Conservation (phyloP, 2,329 filamentous ascomycete genomes). For the Microsporum canis region DNA sequence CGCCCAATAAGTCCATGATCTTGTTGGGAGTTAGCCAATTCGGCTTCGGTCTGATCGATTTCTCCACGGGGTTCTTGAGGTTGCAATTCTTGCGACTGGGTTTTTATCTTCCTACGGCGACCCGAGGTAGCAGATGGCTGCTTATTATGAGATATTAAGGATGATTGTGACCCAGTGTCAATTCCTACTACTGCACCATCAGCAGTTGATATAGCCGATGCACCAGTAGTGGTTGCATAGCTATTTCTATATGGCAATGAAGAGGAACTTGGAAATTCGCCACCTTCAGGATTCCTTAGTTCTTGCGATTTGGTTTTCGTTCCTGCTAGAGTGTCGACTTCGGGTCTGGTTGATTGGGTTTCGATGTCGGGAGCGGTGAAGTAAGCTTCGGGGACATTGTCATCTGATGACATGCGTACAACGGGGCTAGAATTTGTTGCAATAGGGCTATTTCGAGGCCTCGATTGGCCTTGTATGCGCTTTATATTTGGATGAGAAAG, state of each 20-base stretch:
- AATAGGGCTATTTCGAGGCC: neutral
- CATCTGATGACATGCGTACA: slow-evolving; percentile 9
- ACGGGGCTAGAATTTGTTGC: neutral
- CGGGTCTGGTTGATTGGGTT: neutral
- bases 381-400: slow-evolving; percentile 7
- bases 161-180: slow-evolving; percentile 12
- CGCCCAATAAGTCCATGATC: slow-evolving; percentile 16
- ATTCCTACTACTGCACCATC: neutral
- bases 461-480: neutral
- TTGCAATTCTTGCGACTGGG: slow-evolving; percentile 17
- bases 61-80: slow-evolving; percentile 24
- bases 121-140: slow-evolving; percentile 10
- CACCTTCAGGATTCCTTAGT: neutral
- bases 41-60: neutral
- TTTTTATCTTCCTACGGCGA: slow-evolving; percentile 5
- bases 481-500: neutral
- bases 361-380: slow-evolving; percentile 7
- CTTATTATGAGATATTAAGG: slow-evolving; percentile 21
- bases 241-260: neutral
- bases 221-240: neutral
- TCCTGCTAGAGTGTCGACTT: neutral
- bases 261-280: neutral
- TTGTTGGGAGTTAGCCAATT: neutral
- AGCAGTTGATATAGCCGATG: neutral
- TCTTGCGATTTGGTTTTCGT: neutral